Conservation (phyloP, 78 protist species). For the Acrasis kona region DNA sequence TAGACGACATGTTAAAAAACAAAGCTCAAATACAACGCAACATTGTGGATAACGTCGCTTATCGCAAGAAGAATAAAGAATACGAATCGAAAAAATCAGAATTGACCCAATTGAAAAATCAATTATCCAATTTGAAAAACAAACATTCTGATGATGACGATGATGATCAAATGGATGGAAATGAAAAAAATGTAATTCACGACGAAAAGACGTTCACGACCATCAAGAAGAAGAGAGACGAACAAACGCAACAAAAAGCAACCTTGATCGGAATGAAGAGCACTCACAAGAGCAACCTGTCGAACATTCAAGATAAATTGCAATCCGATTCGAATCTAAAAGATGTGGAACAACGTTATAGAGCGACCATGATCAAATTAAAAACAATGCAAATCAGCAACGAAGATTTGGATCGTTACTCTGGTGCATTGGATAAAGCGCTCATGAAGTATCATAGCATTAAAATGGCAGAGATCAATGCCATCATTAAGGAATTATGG, state of each 20-base stretch:
- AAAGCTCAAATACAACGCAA: background rate
- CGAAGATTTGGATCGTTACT: conserved; percentile 37
- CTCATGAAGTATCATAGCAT: conserved; percentile 59
- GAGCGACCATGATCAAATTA: background rate
- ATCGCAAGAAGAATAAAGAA: no score
- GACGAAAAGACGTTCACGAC: background rate
- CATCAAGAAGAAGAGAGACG: background rate
- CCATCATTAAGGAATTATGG: conserved; percentile 83
- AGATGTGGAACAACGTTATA: conserved; percentile 2
- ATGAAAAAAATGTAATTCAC: no score
- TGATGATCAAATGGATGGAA: background rate
- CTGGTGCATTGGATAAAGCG: conserved; percentile 56
- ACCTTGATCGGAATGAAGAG: background rate
- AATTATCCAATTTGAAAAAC: conserved; percentile 9
- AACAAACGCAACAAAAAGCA: background rate
- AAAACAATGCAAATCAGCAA: conserved; percentile 5
- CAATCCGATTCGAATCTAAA: background rate
- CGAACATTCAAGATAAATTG: background rate
- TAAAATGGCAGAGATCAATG: conserved; percentile 92
- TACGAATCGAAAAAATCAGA: conserved; percentile 20
- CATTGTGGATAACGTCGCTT: conserved; percentile 9
- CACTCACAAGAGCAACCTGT: background rate
- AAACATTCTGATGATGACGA: background rate
- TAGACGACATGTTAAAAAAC: background rate
- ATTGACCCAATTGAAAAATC: background rate